Evolutionary conservation across 345 rosid species (phyloP), one percentile per base, ranked within the genome.

Genomic region (Brassica cretica): DNA sequence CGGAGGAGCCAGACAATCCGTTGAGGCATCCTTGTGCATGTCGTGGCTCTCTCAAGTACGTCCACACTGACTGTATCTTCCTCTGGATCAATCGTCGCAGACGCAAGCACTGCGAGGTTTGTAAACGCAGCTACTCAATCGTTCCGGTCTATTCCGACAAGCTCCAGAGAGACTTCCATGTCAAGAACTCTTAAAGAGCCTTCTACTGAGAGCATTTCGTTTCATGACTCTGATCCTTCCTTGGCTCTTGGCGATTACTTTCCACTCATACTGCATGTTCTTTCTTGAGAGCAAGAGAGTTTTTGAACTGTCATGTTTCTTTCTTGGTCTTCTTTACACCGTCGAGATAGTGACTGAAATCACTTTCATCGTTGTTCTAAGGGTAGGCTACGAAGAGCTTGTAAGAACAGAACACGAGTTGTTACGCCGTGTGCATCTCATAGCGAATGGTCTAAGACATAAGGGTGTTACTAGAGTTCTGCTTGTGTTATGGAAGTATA

Each of bases 11-110:
- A n/a, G 9, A 68, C 11, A 76, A 76, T 7, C 79, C 73, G n/a
- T 62, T 76, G 65, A 66, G 73, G 73, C 61, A 76, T 58, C 79
- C 79, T 1, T 76, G 79, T 29, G 79, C 73, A n/a, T 76, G 79
- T 76, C 25, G 73, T 3, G 79, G 79, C 18, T 66, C 73, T 30
- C 46, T 76, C 33, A 76, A 76, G 79, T 76, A 12, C 0, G 79
- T 76, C 21, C 73, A 76, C 46, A 66, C 44, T 11, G 44, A 76
- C 4, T 76, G 79, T 27, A 72, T 76, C 16, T 66, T 37, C 27
- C 73, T 30, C 37, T 76, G 79, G 79, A 66, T 76, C 49, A 59
- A 59, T 12, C 73, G 29, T 0, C 67, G 73, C 7, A n/a, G 70
- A 15, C 1, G 5, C 64, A 25, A 27, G 9, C 66, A 58, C 12